A percentile compares a stretch with the other conserved stretches of the same genome.
Evolutionary conservation across 2,329 filamentous ascomycete genomes (phyloP).

Genomic region (Paramyrothecium roridum): DNA sequence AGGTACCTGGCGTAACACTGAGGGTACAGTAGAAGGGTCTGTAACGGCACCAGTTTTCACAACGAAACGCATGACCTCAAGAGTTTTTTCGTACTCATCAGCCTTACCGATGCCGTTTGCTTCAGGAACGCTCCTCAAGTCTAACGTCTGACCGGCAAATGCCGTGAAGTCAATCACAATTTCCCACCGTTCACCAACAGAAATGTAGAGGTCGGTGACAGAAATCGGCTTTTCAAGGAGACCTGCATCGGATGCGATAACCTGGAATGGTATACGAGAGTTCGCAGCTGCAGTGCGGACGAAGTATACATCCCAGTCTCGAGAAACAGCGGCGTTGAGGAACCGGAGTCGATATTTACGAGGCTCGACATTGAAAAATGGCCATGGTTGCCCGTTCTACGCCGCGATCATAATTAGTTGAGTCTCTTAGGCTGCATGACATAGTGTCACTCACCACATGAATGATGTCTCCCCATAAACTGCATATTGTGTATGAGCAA

Average conservation of each 20-base stretch:
- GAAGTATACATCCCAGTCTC: conserved; percentile 47
- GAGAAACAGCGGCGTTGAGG: conserved; percentile 44
- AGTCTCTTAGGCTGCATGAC: too few species aligned
- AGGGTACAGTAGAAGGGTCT: conserved; percentile 32
- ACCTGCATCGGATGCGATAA: conserved; percentile 53
- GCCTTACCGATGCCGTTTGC: conserved; percentile 33
- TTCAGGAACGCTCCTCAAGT: conserved; percentile 26
- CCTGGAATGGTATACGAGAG: conserved; percentile 39
- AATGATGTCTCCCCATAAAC: conserved; percentile 53
- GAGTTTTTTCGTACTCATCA: conserved; percentile 47
- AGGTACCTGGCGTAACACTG: conserved; percentile 29
- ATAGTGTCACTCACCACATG: conserved; percentile 38
- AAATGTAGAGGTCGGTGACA: conserved; percentile 38
- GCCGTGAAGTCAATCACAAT: conserved; percentile 54
- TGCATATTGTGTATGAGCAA: conserved; percentile 19
- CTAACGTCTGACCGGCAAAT: conserved; percentile 45
- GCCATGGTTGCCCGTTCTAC: conserved; percentile 55
- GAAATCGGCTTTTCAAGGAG: conserved; percentile 42
- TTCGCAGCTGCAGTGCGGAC: conserved; percentile 24
- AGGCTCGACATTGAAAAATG: conserved; percentile 54
- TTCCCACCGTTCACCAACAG: conserved; percentile 57
- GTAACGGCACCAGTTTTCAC: conserved; percentile 32
- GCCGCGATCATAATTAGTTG: too few species aligned
- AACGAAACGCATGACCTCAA: conserved; percentile 50
- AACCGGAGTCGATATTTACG: conserved; percentile 58